Percentiles rank a stretch among this genome's conserved stretches.
Conservation (phyloP, 1,139 yeast species). For the Candida buenavistaensis region DNA sequence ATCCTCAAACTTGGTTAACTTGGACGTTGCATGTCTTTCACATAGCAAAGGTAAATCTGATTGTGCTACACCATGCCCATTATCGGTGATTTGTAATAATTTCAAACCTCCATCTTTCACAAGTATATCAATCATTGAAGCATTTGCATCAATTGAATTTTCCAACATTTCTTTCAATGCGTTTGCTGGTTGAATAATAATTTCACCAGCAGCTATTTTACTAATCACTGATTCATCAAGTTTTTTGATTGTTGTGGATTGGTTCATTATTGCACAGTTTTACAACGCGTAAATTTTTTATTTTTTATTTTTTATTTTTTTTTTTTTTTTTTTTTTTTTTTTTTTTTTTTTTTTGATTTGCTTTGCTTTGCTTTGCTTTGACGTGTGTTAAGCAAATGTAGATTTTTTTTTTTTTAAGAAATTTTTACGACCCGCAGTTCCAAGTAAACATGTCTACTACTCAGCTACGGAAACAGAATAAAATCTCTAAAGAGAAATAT, state of each 20-base stretch:
- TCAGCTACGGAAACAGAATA: constrained; percentile 3
- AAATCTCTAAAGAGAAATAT: constrained; percentile 18
- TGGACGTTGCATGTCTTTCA: constrained; percentile 60
- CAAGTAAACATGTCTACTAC: constrained; percentile 2
- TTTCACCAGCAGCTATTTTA: constrained; percentile 96
- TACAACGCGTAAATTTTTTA: constrained; percentile 3
- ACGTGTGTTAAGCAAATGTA: too few species aligned
- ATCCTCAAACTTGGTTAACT: constrained; percentile 50
- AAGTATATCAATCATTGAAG: constrained; percentile 49
- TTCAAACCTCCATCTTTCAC: constrained; percentile 58
- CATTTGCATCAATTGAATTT: constrained; percentile 53
- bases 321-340: too few species aligned
- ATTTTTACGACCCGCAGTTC: too few species aligned
- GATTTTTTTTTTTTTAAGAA: too few species aligned
- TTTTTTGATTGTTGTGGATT: constrained; percentile 28
- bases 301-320: too few species aligned
- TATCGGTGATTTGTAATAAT: constrained; percentile 52
- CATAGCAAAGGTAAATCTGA: constrained; percentile 51
- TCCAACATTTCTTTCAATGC: constrained; percentile 59
- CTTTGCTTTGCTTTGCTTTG: too few species aligned
- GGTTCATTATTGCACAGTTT: not conserved
- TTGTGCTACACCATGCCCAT: constrained; percentile 50
- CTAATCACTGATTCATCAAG: constrained; percentile 74
- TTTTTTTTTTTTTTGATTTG: too few species aligned
- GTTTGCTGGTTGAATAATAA: constrained; percentile 89